Evolutionary conservation across 257 asterid genomes (phyloP), one percentile per base, ranked within the genome.

Genomic region (Marsdenia floribunda): DNA sequence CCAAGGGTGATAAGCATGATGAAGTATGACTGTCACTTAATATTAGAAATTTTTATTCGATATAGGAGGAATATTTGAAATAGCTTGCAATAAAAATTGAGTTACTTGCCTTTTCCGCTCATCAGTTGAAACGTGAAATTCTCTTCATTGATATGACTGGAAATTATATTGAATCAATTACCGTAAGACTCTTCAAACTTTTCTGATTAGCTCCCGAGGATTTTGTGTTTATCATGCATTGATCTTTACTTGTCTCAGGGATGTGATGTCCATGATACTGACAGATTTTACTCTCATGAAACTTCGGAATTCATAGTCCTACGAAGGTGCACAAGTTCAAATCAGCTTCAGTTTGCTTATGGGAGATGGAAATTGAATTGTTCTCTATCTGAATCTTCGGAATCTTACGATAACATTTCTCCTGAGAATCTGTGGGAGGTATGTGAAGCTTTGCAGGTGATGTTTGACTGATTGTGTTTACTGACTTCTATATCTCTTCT

Each of bases 391-490:
- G 77, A 80, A 77, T 79, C 76, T 70, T 71, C 86, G 54, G 87
- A 88, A 77, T 49, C 69, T 37, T 82, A 47, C 67, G 82, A 60
- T 21, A 88, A 86, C 52, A 87, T 88, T 73, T 83, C 96, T 77
- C 90, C 93, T 12, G 90, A 88, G 77, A 93, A 93, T 82, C 89
- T 93, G 85, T 93, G 98, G 98, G 88, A 93, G 97, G 98, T 93
- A 84, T 4, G 79, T 75, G 74, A 40, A 47, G n/a, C 47, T 75
- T 76, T 72, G 50, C 11, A 29, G 13, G 3, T 53, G 61, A 37
- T 54, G 38, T 22, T 54, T 22, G 18, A 24, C 18, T 49, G 11
- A 33, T 29, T 60, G 49, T 52, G 35, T 66, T 40, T 10, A 35
- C 57, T 11, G 70, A n/a, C 38, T 19, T 38, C 14, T 63, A 40